These are phyloP conservation scores for Colletotrichum caudatum DNA, from an alignment of 2,329 filamentous ascomycete species.

Conservation along the genomic window DNA sequence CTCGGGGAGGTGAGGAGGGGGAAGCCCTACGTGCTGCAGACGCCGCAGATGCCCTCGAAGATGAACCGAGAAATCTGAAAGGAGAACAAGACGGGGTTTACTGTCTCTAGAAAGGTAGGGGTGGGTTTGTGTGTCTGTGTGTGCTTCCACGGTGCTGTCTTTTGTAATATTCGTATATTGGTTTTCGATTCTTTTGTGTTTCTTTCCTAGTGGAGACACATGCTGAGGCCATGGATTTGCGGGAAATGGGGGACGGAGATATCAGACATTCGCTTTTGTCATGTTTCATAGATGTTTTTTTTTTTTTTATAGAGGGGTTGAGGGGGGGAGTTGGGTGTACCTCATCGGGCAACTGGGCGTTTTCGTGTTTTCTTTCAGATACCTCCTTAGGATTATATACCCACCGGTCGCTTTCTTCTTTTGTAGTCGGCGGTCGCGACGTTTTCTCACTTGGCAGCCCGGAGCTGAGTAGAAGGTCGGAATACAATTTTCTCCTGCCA, in stretches of 20 bases:
- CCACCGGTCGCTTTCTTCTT: constrained; percentile 19
- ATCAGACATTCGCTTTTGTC: background rate
- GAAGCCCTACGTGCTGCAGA: constrained; percentile 55
- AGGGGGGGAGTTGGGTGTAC: background rate
- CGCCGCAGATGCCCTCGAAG: constrained; percentile 19
- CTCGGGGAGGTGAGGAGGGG: constrained; percentile 57
- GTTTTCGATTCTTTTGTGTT: constrained; percentile 11
- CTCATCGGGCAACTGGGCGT: background rate
- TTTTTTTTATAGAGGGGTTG: background rate
- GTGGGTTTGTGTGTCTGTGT: background rate
- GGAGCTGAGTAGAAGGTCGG: background rate
- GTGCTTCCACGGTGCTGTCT: constrained; percentile 5
- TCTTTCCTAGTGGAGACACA: background rate
- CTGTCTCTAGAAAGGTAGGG: background rate
- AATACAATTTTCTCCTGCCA: background rate
- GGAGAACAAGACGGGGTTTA: background rate
- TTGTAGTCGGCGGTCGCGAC: background rate
- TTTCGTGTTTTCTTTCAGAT: background rate
- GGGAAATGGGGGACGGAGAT: background rate
- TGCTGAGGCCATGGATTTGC: constrained; percentile 4
- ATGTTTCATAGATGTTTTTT: background rate
- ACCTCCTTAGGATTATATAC: constrained; percentile 8
- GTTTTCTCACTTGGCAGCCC: background rate
- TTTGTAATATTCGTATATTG: constrained; percentile 20
- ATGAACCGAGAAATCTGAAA: background rate